Conservation (phyloP, 805 yeast genomes). For the Komagataella ulmi region DNA sequence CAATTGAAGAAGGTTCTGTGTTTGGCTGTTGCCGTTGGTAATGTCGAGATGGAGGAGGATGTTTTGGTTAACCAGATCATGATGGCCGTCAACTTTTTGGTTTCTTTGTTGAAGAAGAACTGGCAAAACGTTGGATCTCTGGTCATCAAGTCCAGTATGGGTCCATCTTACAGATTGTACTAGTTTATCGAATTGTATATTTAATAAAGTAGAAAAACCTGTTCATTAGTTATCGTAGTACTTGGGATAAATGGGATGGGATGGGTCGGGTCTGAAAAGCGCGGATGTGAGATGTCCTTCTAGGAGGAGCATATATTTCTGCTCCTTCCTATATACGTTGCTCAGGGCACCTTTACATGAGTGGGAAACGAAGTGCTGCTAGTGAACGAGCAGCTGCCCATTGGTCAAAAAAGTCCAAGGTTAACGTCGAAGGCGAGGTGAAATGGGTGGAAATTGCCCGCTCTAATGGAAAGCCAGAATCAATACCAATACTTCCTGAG, state of each 20-base stretch:
- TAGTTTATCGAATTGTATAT: conserved; percentile 24
- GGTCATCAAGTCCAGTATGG: conserved; percentile 98
- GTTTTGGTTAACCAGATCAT: conserved; percentile 92
- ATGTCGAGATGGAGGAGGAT: conserved; percentile 99
- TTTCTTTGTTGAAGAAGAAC: conserved; percentile 98
- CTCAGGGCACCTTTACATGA: conserved; percentile 1
- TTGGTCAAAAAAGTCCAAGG: neutral
- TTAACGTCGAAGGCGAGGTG: neutral
- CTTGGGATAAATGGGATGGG: neutral
- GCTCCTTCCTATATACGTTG: neutral
- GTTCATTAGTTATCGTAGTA: conserved; percentile 4
- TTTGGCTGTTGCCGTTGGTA: conserved; percentile 98
- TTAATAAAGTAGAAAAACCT: neutral
- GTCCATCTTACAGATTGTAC: conserved; percentile 99
- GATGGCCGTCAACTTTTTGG: conserved; percentile 98
- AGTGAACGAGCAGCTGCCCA: conserved; percentile 1
- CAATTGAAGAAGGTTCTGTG: conserved; percentile 99
- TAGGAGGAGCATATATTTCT: neutral
- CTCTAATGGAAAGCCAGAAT: neutral
- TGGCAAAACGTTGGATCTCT: conserved; percentile 99
- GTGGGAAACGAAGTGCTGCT: conserved; percentile 4
- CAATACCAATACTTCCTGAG: neutral
- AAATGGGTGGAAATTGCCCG: neutral
- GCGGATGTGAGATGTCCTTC: neutral
- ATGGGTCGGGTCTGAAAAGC: neutral